A percentile compares a stretch with the other conserved stretches of the same genome.
Conservation (phyloP, 441 rosid genomes). For the Populus hybrid region DNA sequence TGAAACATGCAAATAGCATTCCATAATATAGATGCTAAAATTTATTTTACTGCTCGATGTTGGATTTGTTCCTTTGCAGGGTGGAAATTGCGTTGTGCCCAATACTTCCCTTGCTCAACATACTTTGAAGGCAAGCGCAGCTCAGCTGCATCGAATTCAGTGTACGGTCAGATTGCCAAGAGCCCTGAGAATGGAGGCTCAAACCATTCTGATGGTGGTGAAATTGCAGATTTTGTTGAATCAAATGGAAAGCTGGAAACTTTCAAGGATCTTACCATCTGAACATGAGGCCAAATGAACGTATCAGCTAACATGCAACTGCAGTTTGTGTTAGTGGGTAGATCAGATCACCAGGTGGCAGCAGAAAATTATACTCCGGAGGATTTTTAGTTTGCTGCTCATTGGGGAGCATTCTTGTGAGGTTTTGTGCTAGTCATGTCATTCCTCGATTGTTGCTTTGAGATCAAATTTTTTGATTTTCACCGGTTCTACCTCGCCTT, state of each 20-base stretch:
- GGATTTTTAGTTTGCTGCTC: conserved; percentile 16
- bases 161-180: conserved; percentile 38
- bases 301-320: conserved; percentile 17
- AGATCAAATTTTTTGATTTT: conserved; percentile 17
- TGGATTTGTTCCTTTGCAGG: conserved; percentile 44
- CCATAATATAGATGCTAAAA: not conserved
- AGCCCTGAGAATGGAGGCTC: conserved; percentile 58
- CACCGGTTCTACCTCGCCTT: conserved; percentile 12
- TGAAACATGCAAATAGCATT: not conserved
- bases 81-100: conserved; percentile 80
- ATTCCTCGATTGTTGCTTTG: conserved; percentile 6
- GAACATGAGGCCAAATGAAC: conserved; percentile 29
- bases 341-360: conserved; percentile 17
- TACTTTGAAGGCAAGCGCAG: conserved; percentile 74
- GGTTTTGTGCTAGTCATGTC: conserved; percentile 12
- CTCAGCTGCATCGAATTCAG: conserved; percentile 55
- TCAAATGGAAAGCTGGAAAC: conserved; percentile 79
- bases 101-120: conserved; percentile 68
- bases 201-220: conserved; percentile 40
- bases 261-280: conserved; percentile 66
- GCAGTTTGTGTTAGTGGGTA: conserved; percentile 13
- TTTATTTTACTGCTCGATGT: not conserved
- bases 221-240: conserved; percentile 35
- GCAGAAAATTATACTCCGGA: not conserved
- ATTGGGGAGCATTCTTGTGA: not conserved